Evolutionary conservation across 169 alveolate species (phyloP).

Genomic region (Plasmodium vivax): DNA sequence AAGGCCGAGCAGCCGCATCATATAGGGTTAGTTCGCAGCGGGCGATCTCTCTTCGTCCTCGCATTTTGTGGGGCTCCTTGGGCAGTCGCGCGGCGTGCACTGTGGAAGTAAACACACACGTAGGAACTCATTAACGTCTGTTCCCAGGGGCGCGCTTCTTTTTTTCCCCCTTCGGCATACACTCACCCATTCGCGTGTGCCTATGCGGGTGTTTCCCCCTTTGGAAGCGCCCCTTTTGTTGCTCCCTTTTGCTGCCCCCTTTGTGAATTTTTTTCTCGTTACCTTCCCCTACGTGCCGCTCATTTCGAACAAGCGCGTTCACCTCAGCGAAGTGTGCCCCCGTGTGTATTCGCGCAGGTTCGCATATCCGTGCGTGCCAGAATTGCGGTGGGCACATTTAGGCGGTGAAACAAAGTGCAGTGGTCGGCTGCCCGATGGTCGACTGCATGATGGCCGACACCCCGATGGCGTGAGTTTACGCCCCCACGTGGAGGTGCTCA

Average conservation of each 20-base stretch:
- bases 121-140: neutral
- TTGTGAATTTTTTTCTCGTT: neutral
- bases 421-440: neutral
- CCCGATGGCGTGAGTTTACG: neutral
- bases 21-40: neutral
- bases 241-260: neutral
- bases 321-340: neutral
- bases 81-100: neutral
- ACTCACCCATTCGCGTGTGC: neutral
- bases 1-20: neutral
- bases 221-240: neutral
- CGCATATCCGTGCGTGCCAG: neutral
- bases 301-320: neutral
- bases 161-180: neutral
- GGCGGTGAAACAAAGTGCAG: neutral
- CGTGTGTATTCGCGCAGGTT: neutral
- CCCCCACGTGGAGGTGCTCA: neutral
- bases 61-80: neutral
- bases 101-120: neutral
- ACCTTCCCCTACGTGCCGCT: neutral
- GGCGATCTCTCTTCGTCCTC: neutral
- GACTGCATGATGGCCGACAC: neutral
- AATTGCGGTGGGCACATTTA: neutral
- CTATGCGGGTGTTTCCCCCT: neutral
- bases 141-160: neutral